These are phyloP conservation scores for Venturia effusa DNA, from an alignment of 2,329 filamentous ascomycete genomes.

Conservation along the genomic window DNA sequence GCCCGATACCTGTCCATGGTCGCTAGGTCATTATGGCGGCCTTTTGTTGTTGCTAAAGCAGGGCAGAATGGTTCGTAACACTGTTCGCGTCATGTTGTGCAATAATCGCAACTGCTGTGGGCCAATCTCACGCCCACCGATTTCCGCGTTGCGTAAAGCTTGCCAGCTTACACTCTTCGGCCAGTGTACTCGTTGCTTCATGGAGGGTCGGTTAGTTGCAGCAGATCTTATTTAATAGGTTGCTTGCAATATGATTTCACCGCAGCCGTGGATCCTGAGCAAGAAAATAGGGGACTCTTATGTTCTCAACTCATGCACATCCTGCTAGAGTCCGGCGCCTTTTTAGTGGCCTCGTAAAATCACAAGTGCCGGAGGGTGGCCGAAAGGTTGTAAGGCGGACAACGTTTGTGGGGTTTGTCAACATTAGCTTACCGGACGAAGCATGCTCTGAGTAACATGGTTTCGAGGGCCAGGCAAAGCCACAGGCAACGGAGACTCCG, in stretches of 20 bases:
- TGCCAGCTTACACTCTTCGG: background rate
- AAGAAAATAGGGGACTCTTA: background rate
- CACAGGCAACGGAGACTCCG: background rate
- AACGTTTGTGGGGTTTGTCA: background rate
- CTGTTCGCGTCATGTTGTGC: conserved; percentile 3
- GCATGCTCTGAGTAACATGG: background rate
- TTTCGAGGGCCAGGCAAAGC: background rate
- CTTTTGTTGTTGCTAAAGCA: conserved; percentile 3
- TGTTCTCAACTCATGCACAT: background rate
- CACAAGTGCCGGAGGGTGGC: background rate
- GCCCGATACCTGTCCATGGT: background rate
- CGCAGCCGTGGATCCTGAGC: background rate
- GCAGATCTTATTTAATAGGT: background rate
- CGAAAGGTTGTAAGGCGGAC: background rate
- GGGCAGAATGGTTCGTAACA: conserved; percentile 1
- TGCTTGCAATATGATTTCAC: background rate
- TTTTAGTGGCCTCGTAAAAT: background rate
- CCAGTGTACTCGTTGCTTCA: background rate
- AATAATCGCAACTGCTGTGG: background rate
- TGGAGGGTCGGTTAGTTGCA: conserved; percentile 3
- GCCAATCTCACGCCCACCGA: background rate
- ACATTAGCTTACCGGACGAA: conserved; percentile 4
- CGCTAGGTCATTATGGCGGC: background rate
- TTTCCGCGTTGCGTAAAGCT: conserved; percentile 1
- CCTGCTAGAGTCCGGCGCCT: background rate